phyloP scores from a whole-genome alignment of 495 filamentous ascomycete genomes.

The Talaromyces proteolyticus region DNA sequence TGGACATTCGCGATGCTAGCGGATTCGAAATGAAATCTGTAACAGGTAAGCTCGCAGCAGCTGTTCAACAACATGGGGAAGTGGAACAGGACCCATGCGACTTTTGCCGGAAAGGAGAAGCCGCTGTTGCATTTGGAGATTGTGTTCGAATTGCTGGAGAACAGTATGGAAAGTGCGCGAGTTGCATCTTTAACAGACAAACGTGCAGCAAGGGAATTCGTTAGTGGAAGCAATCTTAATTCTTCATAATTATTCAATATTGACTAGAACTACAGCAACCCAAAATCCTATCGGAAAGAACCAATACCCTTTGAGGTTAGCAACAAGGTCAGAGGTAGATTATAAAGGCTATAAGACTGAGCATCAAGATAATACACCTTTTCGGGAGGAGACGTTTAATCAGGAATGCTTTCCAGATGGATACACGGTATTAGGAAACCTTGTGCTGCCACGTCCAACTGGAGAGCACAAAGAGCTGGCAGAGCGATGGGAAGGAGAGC shows the following conservation, averaged over 20 bases:
- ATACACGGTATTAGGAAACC: not conserved
- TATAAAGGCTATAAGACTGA: not conserved
- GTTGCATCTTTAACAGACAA: not conserved
- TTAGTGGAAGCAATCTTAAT: not conserved
- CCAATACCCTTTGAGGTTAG: not conserved
- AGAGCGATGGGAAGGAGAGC: not conserved
- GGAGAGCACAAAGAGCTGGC: not conserved
- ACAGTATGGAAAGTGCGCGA: not conserved
- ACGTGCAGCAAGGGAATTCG: not conserved
- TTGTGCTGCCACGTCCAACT: not conserved
- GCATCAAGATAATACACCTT: not conserved
- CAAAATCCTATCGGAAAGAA: not conserved
- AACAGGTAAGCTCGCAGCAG: not conserved
- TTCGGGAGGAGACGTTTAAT: not conserved
- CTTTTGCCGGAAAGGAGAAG: not conserved
- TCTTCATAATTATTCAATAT: not conserved
- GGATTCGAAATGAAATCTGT: not conserved
- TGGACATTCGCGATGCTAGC: not conserved
- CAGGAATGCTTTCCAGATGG: not conserved
- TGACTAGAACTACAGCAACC: not conserved
- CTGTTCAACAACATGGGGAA: not conserved
- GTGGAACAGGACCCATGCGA: not conserved
- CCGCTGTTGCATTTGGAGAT: not conserved
- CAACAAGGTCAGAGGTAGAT: not conserved
- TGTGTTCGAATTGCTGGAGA: not conserved